Conservation (phyloP, 306 rosid genomes). For the Cucumis sativus region DNA sequence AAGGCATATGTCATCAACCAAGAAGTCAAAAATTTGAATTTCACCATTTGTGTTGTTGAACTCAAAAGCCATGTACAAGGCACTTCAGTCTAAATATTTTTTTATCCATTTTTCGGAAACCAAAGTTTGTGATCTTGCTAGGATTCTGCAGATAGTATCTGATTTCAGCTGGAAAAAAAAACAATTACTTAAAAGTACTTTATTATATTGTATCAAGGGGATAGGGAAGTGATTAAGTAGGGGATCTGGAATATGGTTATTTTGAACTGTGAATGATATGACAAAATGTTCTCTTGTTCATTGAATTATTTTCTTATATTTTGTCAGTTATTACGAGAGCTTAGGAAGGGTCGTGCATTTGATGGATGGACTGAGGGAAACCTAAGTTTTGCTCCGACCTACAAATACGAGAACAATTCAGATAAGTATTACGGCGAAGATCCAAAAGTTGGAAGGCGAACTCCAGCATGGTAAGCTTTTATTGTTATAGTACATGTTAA, state of each 20-base stretch:
- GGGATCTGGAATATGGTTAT: not conserved
- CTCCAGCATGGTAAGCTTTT: conserved; percentile 81
- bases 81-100: not conserved
- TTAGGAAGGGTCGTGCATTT: conserved; percentile 55
- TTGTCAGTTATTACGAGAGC: conserved; percentile 59
- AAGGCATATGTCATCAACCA: too few relatives aligned
- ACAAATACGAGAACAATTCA: conserved; percentile 71
- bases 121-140: not conserved
- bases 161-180: not conserved
- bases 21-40: too few relatives aligned
- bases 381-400: conserved; percentile 80
- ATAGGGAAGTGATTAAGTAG: not conserved
- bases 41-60: too few relatives aligned
- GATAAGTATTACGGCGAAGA: conserved; percentile 74
- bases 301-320: conserved; percentile 17
- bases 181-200: not conserved
- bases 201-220: not conserved
- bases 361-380: conserved; percentile 93
- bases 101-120: not conserved
- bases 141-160: not conserved
- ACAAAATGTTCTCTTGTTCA: not conserved
- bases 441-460: conserved; percentile 59
- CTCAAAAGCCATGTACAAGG: not conserved
- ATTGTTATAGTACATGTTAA: not conserved
- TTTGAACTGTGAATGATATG: not conserved